phyloP scores from a whole-genome alignment of 768 basidiomycete species.

The Chlorophyllum brunneum region DNA sequence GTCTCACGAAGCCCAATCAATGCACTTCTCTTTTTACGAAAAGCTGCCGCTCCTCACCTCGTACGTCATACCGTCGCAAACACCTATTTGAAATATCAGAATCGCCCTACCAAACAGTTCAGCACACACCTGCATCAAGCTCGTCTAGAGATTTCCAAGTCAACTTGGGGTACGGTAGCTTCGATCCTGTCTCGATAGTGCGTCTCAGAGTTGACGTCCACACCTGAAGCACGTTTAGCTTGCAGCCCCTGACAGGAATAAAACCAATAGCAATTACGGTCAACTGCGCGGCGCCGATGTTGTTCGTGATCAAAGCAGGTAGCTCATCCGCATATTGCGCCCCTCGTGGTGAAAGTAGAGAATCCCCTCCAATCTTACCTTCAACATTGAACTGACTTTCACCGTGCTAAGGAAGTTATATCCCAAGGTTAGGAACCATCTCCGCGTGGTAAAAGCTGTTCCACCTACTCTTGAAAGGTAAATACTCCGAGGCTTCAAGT shows the following conservation, averaged over 20 bases:
- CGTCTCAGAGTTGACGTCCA: slow-evolving; percentile 98
- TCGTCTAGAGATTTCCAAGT: slow-evolving; percentile 99
- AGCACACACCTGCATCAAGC: slow-evolving; percentile 74
- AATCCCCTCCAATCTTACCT: slow-evolving; percentile 98
- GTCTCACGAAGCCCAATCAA: neutral
- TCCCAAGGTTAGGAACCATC: slow-evolving; percentile 3
- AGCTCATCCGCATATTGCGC: slow-evolving; percentile 82
- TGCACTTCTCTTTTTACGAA: neutral
- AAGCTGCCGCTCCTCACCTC: slow-evolving; percentile 34
- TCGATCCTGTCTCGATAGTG: slow-evolving; percentile 85
- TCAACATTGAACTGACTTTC: slow-evolving; percentile 97
- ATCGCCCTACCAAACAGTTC: neutral
- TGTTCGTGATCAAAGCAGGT: slow-evolving; percentile 83
- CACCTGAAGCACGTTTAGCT: slow-evolving; percentile 46
- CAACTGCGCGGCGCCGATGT: slow-evolving; percentile 83
- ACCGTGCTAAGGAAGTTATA: slow-evolving; percentile 65
- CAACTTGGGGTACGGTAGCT: slow-evolving; percentile 82
- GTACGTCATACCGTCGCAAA: slow-evolving; percentile 99
- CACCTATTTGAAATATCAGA: slow-evolving; percentile 38
- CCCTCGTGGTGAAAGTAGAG: slow-evolving; percentile 78
- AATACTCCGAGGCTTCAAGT: slow-evolving; percentile 94
- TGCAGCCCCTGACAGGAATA: neutral
- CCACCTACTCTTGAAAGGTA: slow-evolving; percentile 86
- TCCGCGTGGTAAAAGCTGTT: neutral
- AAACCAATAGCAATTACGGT: slow-evolving; percentile 50